Percentiles rank a stretch among this genome's conserved stretches.
These are phyloP conservation scores for Candida chauliodis DNA, from an alignment of 805 yeast species.

Conservation along the genomic window DNA sequence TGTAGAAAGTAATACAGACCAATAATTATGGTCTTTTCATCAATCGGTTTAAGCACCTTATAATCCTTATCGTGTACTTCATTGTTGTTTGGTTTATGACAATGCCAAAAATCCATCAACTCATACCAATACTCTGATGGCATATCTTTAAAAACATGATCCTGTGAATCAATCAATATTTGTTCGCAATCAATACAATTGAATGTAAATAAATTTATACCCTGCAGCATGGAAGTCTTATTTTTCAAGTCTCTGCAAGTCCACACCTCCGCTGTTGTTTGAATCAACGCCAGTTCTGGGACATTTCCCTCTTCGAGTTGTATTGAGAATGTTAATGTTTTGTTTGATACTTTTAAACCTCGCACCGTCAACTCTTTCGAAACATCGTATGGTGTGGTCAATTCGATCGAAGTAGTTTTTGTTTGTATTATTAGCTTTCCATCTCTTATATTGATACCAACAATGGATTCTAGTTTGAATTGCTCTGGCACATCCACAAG, in stretches of 20 bases:
- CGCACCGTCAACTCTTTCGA: not conserved
- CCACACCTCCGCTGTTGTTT: conserved; percentile 30
- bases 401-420: not conserved
- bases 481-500: conserved; percentile 3
- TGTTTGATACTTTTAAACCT: not conserved
- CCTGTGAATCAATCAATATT: conserved; percentile 24
- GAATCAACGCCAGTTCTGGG: not conserved
- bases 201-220: conserved; percentile 23
- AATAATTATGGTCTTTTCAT: conserved; percentile 37
- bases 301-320: not conserved
- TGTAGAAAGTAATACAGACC: conserved; percentile 57
- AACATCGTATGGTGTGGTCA: conserved; percentile 4
- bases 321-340: conserved; percentile 4
- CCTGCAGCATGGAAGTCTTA: conserved; percentile 26
- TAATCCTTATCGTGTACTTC: conserved; percentile 25
- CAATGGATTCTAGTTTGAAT: not conserved
- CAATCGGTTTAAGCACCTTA: conserved; percentile 43
- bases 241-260: conserved; percentile 36
- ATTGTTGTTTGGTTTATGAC: conserved; percentile 67
- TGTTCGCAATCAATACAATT: conserved; percentile 30
- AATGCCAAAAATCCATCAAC: conserved; percentile 96
- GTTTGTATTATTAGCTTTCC: not conserved
- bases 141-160: conserved; percentile 51
- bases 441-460: not conserved
- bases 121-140: conserved; percentile 95